phyloP scores from a whole-genome alignment of 257 asterid species.

The Solanum ossicruentum region DNA sequence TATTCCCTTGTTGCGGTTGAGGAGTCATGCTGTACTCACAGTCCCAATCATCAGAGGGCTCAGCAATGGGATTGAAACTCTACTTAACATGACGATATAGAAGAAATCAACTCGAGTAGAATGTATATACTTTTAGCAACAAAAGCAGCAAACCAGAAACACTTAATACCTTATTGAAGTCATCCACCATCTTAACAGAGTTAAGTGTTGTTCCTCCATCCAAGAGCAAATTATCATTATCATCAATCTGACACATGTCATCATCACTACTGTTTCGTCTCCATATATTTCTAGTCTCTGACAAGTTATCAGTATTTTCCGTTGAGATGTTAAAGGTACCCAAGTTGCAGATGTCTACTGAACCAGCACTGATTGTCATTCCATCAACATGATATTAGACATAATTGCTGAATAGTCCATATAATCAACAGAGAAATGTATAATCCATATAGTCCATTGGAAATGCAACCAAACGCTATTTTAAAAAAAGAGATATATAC shows the following conservation, averaged over 20 bases:
- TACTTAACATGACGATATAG: not conserved
- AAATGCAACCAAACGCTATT: not conserved
- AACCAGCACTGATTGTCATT: constrained; percentile 9
- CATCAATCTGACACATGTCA: constrained; percentile 21
- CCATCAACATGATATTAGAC: not conserved
- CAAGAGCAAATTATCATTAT: constrained; percentile 1
- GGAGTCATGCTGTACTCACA: not conserved
- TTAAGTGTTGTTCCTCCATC: constrained; percentile 3
- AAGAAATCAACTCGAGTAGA: not conserved
- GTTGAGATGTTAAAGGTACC: constrained; percentile 20
- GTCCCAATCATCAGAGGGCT: constrained; percentile 16
- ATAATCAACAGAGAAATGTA: not conserved
- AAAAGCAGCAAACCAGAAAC: not conserved
- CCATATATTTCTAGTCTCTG: constrained; percentile 1
- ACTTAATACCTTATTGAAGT: constrained; percentile 14
- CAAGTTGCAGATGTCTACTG: constrained; percentile 25
- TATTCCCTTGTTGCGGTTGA: not conserved
- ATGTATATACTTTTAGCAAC: not conserved
- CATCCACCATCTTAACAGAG: not conserved
- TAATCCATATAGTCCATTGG: not conserved
- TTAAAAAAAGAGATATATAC: not conserved
- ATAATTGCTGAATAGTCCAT: not conserved
- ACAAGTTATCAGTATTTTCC: constrained; percentile 4
- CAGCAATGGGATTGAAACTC: constrained; percentile 24
- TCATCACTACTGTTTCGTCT: constrained; percentile 2